Percentiles rank a stretch among this genome's conserved stretches.
phyloP scores from a whole-genome alignment of 2,329 filamentous ascomycete species.

The Trichoderma sp. region DNA sequence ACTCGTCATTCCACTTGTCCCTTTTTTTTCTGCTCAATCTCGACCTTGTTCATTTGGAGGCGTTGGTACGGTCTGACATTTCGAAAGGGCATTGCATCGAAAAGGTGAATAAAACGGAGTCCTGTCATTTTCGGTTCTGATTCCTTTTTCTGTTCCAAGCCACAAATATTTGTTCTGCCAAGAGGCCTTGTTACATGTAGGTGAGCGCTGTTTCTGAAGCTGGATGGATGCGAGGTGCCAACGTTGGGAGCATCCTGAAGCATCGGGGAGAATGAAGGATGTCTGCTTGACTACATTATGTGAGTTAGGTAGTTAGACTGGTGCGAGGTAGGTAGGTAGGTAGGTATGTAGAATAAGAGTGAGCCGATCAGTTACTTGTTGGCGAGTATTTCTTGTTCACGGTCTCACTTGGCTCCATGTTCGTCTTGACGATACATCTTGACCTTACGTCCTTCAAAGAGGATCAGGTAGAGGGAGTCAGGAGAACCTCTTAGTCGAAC shows the following conservation, averaged over 20 bases:
- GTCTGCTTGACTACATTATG: not conserved
- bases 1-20: not conserved
- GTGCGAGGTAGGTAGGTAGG: not conserved
- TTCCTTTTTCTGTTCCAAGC: not conserved
- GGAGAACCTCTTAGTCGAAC: too few species aligned
- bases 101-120: constrained; percentile 19
- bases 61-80: constrained; percentile 18
- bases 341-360: constrained; percentile 7
- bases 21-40: not conserved
- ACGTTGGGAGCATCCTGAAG: too few species aligned
- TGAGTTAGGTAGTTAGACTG: constrained; percentile 3
- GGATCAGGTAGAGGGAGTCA: too few species aligned
- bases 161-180: too few species aligned
- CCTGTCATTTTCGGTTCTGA: not conserved
- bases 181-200: not conserved
- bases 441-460: too few species aligned
- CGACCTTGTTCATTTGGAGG: not conserved
- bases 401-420: too few species aligned
- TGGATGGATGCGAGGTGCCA: too few species aligned
- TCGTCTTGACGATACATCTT: too few species aligned
- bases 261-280: not conserved
- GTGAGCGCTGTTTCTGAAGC: not conserved
- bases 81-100: constrained; percentile 9
- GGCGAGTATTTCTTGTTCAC: not conserved
- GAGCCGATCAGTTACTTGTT: not conserved